Conservation (phyloP, 108 stramenopile species). For the Seminavis robusta region DNA sequence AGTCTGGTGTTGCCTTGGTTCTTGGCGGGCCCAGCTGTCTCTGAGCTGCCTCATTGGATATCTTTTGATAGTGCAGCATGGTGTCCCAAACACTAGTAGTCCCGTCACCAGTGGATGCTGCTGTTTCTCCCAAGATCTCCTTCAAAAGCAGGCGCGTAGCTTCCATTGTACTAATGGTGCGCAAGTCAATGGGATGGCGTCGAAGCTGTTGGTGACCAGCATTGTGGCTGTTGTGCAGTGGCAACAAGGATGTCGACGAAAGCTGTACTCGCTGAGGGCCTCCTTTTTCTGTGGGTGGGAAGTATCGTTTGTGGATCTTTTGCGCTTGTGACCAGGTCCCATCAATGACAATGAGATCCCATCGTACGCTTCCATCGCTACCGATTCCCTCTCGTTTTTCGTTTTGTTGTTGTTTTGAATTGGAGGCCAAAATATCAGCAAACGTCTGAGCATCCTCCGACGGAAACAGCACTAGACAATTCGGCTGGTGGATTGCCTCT, state of each 20-base stretch:
- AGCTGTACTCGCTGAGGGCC: conserved; percentile 39
- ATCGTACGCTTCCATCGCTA: not conserved
- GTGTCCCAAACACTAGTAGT: no score
- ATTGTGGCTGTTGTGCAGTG: conserved; percentile 6
- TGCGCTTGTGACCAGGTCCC: conserved; percentile 77
- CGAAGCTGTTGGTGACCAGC: conserved; percentile 50
- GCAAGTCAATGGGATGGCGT: conserved; percentile 61
- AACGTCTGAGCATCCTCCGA: conserved; percentile 54
- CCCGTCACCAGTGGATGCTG: no score
- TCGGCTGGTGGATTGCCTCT: conserved; percentile 18
- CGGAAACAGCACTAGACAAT: conserved; percentile 65
- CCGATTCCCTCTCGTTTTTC: not conserved
- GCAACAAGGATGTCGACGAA: conserved; percentile 33
- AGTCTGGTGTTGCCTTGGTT: no score
- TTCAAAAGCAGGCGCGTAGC: conserved; percentile 52
- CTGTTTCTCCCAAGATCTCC: no score
- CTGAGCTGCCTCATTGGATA: no score
- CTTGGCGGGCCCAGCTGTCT: no score
- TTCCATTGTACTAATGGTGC: conserved; percentile 61
- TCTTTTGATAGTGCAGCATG: no score
- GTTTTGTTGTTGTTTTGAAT: conserved; percentile 2
- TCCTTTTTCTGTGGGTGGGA: conserved; percentile 6
- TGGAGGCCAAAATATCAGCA: not conserved
- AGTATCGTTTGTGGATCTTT: conserved; percentile 45
- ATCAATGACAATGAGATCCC: conserved; percentile 67